Base-by-base conservation (phyloP, 306 rosid species). In the Sechiopsis laciniata region DNA sequence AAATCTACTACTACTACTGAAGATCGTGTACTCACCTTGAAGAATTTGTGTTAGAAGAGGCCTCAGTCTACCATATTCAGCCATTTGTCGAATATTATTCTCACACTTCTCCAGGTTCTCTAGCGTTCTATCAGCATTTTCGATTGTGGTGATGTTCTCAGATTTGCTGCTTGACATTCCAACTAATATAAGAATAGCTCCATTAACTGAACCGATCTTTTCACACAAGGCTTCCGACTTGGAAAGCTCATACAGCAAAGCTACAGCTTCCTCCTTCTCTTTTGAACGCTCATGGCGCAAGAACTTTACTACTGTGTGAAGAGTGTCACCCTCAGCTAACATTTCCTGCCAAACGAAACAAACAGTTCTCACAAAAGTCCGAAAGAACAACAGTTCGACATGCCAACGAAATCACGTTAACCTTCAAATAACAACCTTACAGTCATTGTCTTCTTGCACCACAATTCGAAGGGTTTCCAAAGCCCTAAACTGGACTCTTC, bases 141-240 rank as follows among this genome's bases (percentile, higher is more conserved):
- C 90, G 66, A 91, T 89, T 6, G 95, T 89, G 73, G 78, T 72
- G 74, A 89, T 50, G 79, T 95, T 87, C 82, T 91, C 96, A 10
- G 99, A 91, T 20, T 89, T 88, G 85, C 99, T 95, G 82, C 89
- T 88, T 76, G 96, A 84, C 97, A 91, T 95, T 80, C 99, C 97
- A 75, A 95, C 96, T 81, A 95, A 81, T 74, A 95, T 89, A 74
- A 95, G 96, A 86, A 91, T 95, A 37, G 96, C 92, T 73, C 99
- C 99, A 71, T 85, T 89, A 77, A 91, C 51, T 75, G 99, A 88
- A 79, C 99, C 99, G 75, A 95, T 85, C 87, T 88, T 89, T 87
- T 88, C 97, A 76, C 95, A 89, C 48, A 95, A 81, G 77, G 82
- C 76, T 82, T 85, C 88, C 3, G 97, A 91, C 80, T 85, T 91